Evolutionary conservation across 2,329 filamentous ascomycete species (phyloP), one percentile per base, ranked within the genome.

Genomic region (Dothideomycetidae sp.): DNA sequence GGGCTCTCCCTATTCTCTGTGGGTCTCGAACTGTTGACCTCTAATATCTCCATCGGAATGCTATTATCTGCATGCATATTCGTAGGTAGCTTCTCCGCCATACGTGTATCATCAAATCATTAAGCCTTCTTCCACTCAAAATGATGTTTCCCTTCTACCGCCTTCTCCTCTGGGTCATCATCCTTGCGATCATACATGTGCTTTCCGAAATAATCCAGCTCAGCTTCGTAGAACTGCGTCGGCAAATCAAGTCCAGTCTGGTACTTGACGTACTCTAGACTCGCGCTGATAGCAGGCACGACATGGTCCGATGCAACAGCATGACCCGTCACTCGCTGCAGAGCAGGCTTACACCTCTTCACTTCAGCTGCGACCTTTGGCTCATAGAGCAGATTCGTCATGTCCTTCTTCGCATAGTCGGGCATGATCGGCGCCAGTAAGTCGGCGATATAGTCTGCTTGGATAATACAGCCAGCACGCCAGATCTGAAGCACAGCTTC

Each of bases 391-490:
- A 72, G 56, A 39, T 72, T 63, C 45, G 65, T 59, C 26, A 55
- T 55, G 17, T 61, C 54, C 10, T 60, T 53, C 1, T 52, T 48
- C 31, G 35, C 19, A 4, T 52, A 48, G 4, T 51, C 43, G 13
- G 49, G 48, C 17, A 61, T 67, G 33, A 70, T 58, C 0, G 56
- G 53, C 4, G 64, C 59, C 2, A 81, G 61, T 18, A 81, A 53
- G 35, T 75, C 67, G 3, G 68, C 67, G 42, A 82, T 75, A 46
- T 71, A 64, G 45, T 80, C 75, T 1, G 71, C 68, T 48, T 76
- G 70, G 50, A 82, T 81, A 53, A 82, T 81, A 54, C 77, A 81
- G 5, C 78, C 77, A 0, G 66, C 72, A 2, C 74, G 68, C 78
- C 77, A 81, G 45, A 81, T 74, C 49, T 71, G 63, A 32, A 73